These are phyloP conservation scores for Rhytidhysteron rufulum DNA, from an alignment of 2,329 filamentous ascomycete genomes.

Conservation along the genomic window DNA sequence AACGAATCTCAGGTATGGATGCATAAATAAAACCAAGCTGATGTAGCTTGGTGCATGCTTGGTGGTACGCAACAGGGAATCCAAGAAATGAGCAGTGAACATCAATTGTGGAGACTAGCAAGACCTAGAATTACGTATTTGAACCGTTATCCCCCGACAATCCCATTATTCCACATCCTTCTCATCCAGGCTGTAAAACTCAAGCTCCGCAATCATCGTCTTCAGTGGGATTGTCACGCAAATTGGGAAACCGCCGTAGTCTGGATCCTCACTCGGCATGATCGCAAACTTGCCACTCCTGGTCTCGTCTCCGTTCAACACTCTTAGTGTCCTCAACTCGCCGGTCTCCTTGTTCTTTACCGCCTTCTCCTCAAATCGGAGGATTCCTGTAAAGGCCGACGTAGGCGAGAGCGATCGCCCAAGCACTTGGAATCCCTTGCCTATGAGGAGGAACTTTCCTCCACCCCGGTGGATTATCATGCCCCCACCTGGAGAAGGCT, in stretches of 20 bases:
- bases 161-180: no score
- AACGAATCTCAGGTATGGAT: no score
- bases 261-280: constrained; percentile 55
- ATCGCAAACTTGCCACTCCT: constrained; percentile 46
- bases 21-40: no score
- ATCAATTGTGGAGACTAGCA: no score
- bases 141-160: no score
- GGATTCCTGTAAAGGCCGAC: constrained; percentile 41
- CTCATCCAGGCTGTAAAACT: no score
- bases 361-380: constrained; percentile 41
- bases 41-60: no score
- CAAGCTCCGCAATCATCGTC: constrained; percentile 31
- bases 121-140: no score
- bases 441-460: constrained; percentile 42
- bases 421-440: constrained; percentile 43
- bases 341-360: constrained; percentile 34
- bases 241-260: constrained; percentile 56
- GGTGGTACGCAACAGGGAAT: no score
- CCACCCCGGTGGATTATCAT: constrained; percentile 41
- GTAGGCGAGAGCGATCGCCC: constrained; percentile 25
- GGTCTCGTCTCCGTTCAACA: constrained; percentile 46
- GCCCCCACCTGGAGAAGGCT: constrained; percentile 38
- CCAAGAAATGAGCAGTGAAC: no score
- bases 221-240: constrained; percentile 51
- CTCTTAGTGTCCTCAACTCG: constrained; percentile 33